Evolutionary conservation across 73 alveolate genomes (phyloP).

Genomic region (Urostyla sp.): DNA sequence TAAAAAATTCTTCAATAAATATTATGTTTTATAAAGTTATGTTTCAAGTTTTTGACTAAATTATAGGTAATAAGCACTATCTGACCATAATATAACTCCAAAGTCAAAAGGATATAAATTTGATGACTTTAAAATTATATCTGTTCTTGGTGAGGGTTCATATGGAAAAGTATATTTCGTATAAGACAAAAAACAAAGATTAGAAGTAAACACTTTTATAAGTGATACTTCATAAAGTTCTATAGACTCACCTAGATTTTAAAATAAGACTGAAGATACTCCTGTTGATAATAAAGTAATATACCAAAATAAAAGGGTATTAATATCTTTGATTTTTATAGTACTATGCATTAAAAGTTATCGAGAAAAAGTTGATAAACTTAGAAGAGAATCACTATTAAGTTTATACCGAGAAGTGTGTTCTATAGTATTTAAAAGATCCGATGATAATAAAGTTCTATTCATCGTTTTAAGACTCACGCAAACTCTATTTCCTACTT

Average conservation of each 20-base stretch:
- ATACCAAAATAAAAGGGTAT: not conserved
- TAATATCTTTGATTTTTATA: too few relatives aligned
- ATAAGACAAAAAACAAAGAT: not conserved
- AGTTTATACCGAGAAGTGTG: conserved; percentile 71
- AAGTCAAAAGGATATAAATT: too few relatives aligned
- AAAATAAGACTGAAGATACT: not conserved
- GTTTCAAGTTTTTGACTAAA: too few relatives aligned
- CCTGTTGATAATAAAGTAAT: not conserved
- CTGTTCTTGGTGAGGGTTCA: conserved; percentile 51
- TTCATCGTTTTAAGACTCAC: conserved; percentile 62
- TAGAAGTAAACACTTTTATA: not conserved
- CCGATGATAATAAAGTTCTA: conserved; percentile 67
- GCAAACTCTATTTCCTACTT: conserved; percentile 68
- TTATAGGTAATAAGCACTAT: too few relatives aligned
- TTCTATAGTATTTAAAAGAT: conserved; percentile 64
- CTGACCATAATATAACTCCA: too few relatives aligned
- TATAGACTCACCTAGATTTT: not conserved
- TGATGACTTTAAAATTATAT: conserved; percentile 17
- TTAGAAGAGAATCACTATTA: conserved; percentile 72
- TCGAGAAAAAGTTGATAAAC: conserved; percentile 68
- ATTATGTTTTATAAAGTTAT: too few relatives aligned
- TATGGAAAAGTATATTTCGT: conserved; percentile 43
- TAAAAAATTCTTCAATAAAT: too few relatives aligned
- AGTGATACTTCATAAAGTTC: not conserved
- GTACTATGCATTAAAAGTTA: conserved; percentile 69